Conservation (phyloP, 139 green algal species). For the Nannochloris sp. region DNA sequence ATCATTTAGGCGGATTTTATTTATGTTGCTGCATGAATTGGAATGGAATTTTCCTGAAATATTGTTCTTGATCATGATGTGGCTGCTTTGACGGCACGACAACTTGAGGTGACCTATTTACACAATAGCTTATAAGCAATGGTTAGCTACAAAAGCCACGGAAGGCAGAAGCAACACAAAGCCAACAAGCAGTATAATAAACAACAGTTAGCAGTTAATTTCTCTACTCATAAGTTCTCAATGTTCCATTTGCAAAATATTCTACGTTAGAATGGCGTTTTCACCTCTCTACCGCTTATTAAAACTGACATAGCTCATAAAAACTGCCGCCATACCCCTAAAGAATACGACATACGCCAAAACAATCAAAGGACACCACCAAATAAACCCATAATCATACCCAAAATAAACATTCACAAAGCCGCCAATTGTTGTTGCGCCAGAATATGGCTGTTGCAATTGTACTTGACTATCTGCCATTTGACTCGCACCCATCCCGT, state of each 20-base stretch:
- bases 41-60: too few relatives aligned
- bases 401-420: conserved; percentile 52
- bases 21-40: too few relatives aligned
- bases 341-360: conserved; percentile 47
- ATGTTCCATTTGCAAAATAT: neutral
- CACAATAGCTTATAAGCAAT: too few relatives aligned
- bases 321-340: conserved; percentile 27
- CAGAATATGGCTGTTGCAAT: neutral
- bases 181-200: neutral
- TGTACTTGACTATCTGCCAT: conserved; percentile 15
- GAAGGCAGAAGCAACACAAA: too few relatives aligned
- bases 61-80: too few relatives aligned
- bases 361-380: conserved; percentile 33
- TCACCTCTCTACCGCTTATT: conserved; percentile 46
- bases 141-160: too few relatives aligned
- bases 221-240: neutral
- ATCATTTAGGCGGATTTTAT: too few relatives aligned
- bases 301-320: conserved; percentile 56
- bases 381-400: conserved; percentile 54
- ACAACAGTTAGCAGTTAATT: neutral
- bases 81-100: too few relatives aligned
- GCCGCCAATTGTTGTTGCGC: conserved; percentile 13
- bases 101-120: too few relatives aligned
- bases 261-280: neutral
- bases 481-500: conserved; percentile 8